Conservation (phyloP, 805 yeast species). For the Yarrowia sp. region DNA sequence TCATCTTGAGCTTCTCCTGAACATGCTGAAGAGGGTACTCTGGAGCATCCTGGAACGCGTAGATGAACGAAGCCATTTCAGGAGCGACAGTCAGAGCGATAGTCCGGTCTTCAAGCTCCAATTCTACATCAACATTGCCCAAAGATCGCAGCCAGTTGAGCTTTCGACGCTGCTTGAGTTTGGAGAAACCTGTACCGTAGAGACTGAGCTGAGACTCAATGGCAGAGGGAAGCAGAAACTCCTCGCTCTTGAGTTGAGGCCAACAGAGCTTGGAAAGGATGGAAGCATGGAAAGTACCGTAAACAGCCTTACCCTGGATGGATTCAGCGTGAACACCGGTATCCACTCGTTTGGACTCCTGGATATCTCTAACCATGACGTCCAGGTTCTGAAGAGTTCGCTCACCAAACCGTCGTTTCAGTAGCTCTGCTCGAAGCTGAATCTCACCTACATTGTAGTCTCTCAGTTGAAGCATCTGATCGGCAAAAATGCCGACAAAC, state of each 20-base stretch:
- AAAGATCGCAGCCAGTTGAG: constrained; percentile 63
- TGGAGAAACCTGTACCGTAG: constrained; percentile 56
- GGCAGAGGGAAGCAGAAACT: constrained; percentile 58
- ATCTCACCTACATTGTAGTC: constrained; percentile 48
- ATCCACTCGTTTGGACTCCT: constrained; percentile 61
- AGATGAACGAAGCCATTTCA: constrained; percentile 70
- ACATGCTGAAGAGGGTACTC: constrained; percentile 51
- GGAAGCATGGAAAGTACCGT: constrained; percentile 52
- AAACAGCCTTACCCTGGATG: constrained; percentile 40
- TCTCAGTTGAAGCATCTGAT: constrained; percentile 56
- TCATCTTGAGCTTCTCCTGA: constrained; percentile 53
- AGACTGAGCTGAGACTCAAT: constrained; percentile 52
- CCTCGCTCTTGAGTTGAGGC: constrained; percentile 62
- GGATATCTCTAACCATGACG: constrained; percentile 81
- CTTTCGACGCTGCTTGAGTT: constrained; percentile 61
- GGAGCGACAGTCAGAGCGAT: constrained; percentile 63
- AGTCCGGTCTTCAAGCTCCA: constrained; percentile 60
- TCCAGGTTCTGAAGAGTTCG: constrained; percentile 72
- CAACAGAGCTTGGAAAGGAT: constrained; percentile 82
- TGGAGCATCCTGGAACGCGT: constrained; percentile 53
- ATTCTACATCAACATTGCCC: constrained; percentile 67
- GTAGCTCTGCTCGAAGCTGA: constrained; percentile 56
- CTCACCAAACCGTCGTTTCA: constrained; percentile 71
- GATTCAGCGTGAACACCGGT: constrained; percentile 49
- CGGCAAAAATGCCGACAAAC: constrained; percentile 66